These are phyloP conservation scores for Porcisia hertigi DNA, from an alignment of 208 protist genomes.

Conservation along the genomic window DNA sequence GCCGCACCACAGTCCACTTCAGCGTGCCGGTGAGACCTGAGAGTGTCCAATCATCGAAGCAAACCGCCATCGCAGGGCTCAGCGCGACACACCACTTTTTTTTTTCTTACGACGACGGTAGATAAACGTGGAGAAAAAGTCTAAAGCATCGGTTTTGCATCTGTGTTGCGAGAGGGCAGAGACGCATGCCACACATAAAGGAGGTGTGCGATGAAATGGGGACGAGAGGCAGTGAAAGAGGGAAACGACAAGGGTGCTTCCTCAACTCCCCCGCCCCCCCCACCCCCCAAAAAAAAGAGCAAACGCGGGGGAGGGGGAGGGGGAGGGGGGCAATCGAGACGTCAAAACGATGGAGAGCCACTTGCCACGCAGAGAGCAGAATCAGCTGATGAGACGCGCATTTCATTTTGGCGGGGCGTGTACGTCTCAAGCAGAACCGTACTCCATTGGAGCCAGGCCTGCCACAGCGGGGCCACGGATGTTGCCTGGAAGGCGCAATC, in stretches of 20 bases:
- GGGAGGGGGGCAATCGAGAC: background rate
- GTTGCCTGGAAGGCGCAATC: no score
- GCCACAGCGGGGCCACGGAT: background rate
- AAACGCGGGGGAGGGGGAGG: background rate
- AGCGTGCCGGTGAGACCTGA: slow-evolving; percentile 17
- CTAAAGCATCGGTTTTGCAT: background rate
- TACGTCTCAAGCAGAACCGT: background rate
- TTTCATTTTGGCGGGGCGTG: background rate
- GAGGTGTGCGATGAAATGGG: background rate
- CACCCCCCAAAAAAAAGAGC: background rate
- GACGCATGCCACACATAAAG: slow-evolving; percentile 1
- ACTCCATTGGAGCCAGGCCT: background rate
- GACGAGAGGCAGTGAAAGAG: background rate
- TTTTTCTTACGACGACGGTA: no score
- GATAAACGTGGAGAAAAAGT: background rate
- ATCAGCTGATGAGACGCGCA: background rate
- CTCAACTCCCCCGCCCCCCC: background rate
- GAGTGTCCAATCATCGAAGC: slow-evolving; percentile 26
- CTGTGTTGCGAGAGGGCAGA: background rate
- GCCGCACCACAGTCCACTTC: slow-evolving; percentile 19
- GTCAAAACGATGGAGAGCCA: background rate
- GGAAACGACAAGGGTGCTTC: no score
- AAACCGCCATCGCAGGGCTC: slow-evolving; percentile 12
- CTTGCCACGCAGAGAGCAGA: background rate
- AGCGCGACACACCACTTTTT: background rate